Evolutionary conservation across 2,329 filamentous ascomycete species (phyloP).

Genomic region (Neofusicoccum ribis): DNA sequence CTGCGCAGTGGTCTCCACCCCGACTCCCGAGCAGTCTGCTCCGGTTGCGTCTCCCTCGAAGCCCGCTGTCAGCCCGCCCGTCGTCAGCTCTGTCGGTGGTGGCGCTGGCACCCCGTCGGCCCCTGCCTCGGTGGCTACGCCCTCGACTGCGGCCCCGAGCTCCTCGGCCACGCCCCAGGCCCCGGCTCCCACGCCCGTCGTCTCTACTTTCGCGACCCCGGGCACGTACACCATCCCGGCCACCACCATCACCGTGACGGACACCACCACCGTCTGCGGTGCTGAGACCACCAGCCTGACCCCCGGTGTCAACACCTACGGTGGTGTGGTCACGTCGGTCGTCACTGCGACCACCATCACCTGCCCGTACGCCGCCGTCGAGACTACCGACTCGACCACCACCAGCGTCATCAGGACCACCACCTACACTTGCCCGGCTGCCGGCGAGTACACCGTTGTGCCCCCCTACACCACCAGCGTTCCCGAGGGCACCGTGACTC

Average conservation of each 20-base stretch:
- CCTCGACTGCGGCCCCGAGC: slow-evolving; percentile 27
- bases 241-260: slow-evolving; percentile 67
- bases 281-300: slow-evolving; percentile 63
- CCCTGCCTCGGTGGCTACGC: neutral
- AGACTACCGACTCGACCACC: slow-evolving; percentile 57
- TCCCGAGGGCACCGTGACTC: slow-evolving; percentile 43
- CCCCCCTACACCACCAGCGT: slow-evolving; percentile 63
- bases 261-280: slow-evolving; percentile 67
- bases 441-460: slow-evolving; percentile 75
- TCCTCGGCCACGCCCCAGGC: slow-evolving; percentile 27
- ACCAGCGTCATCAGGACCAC: slow-evolving; percentile 70
- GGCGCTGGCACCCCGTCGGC: neutral
- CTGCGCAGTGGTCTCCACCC: neutral
- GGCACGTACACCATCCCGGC: slow-evolving; percentile 76
- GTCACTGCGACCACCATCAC: slow-evolving; percentile 65
- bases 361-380: slow-evolving; percentile 68
- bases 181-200: slow-evolving; percentile 42
- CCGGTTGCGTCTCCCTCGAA: neutral
- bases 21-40: neutral
- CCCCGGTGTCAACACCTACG: slow-evolving; percentile 66
- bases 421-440: slow-evolving; percentile 70
- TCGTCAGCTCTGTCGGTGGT: neutral
- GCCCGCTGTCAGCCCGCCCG: neutral
- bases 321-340: slow-evolving; percentile 72
- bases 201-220: slow-evolving; percentile 61